Percentiles rank a stretch among this genome's conserved stretches.
These are phyloP conservation scores for Cadophora malorum DNA, from an alignment of 2,329 filamentous ascomycete species.

Conservation along the genomic window DNA sequence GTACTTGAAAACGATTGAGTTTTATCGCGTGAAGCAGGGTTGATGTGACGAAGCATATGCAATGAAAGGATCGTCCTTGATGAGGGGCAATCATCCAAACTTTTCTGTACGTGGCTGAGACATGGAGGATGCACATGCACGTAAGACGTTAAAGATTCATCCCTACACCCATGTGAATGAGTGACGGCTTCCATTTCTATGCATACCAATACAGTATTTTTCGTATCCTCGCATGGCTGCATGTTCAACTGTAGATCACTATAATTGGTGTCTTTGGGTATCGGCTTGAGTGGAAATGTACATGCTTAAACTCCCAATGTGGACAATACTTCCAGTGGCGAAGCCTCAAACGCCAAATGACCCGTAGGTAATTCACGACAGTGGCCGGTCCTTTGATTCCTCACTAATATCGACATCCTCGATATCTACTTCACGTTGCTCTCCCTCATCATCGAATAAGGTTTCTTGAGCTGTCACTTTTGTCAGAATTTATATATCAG, in stretches of 20 bases:
- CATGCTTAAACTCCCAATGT: not conserved
- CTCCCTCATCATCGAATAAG: slow-evolving; percentile 57
- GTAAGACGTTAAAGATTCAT: slow-evolving; percentile 28
- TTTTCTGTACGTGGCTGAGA: not conserved
- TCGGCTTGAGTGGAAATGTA: not conserved
- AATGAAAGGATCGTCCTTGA: not conserved
- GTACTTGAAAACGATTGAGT: not conserved
- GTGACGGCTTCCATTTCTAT: slow-evolving; percentile 16
- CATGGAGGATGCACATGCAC: slow-evolving; percentile 18
- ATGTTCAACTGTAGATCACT: not conserved
- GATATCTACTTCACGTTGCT: slow-evolving; percentile 46
- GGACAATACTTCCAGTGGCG: not conserved
- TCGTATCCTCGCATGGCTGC: not conserved
- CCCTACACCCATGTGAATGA: slow-evolving; percentile 14
- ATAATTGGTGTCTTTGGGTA: not conserved
- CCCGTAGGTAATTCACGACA: not conserved
- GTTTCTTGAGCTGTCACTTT: slow-evolving; percentile 64
- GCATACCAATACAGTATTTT: slow-evolving; percentile 1
- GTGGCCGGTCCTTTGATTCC: slow-evolving; percentile 26
- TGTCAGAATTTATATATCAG: slow-evolving; percentile 29
- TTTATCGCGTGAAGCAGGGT: not conserved
- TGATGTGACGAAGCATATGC: not conserved
- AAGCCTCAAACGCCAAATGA: not conserved
- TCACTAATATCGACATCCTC: slow-evolving; percentile 30
- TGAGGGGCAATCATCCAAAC: not conserved